A percentile compares a stretch with the other conserved stretches of the same genome.
Evolutionary conservation across 2,329 filamentous ascomycete species (phyloP).

Genomic region (Fusarium setosum): DNA sequence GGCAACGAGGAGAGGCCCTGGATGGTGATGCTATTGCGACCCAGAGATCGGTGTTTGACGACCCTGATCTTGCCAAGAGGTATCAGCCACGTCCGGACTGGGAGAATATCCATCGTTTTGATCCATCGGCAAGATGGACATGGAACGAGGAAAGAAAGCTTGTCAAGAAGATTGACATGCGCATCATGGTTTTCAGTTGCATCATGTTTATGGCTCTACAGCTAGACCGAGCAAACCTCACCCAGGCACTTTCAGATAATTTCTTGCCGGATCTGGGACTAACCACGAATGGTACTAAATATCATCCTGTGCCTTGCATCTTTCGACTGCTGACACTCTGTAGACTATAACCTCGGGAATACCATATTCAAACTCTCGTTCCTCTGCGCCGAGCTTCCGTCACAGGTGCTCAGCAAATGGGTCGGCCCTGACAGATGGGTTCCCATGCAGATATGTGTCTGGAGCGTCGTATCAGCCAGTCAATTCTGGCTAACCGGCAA

Average conservation of each 20-base stretch:
- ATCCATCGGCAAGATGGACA: constrained; percentile 56
- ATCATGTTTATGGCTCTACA: constrained; percentile 57
- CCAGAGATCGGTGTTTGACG: constrained; percentile 58
- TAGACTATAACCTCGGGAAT: constrained; percentile 50
- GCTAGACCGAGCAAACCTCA: constrained; percentile 60
- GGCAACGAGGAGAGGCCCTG: not conserved
- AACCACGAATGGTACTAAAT: constrained; percentile 51
- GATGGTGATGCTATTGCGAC: constrained; percentile 44
- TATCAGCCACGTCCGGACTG: constrained; percentile 45
- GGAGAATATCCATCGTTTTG: constrained; percentile 60
- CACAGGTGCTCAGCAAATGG: constrained; percentile 69
- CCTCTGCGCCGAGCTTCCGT: constrained; percentile 60
- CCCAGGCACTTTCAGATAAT: constrained; percentile 60
- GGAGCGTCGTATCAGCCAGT: constrained; percentile 51
- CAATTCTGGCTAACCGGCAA: constrained; percentile 19
- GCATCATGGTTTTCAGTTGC: constrained; percentile 60
- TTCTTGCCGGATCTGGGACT: constrained; percentile 57
- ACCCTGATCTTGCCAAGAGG: constrained; percentile 54
- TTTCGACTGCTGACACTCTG: not conserved
- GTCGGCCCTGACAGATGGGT: constrained; percentile 70
- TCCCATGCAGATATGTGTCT: constrained; percentile 66
- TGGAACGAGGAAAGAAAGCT: constrained; percentile 46
- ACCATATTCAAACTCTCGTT: constrained; percentile 48
- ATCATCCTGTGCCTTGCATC: not conserved
- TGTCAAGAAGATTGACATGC: constrained; percentile 11